Base-by-base conservation (phyloP, 495 filamentous ascomycete species). In the Aspergillus leporis region DNA sequence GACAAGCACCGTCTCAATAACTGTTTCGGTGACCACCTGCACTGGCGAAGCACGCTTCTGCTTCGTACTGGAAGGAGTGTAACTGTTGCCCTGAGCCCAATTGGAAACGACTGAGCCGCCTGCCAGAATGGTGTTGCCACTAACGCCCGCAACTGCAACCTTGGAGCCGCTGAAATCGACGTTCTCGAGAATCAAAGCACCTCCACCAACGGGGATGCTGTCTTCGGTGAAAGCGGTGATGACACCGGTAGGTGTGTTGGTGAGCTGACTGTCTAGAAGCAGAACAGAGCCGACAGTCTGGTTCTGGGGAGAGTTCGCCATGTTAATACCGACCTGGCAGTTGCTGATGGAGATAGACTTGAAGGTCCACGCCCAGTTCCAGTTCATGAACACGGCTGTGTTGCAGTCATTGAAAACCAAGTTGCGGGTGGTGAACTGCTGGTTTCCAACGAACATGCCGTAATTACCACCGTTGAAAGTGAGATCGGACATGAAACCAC, bases 361-460 rank as follows among this genome's bases (percentile, higher is more conserved):
- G 76, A 94, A 85, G 54, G 85, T 87, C 89, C 92, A 98, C 9
- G 87, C 84, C 93, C 92, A 96, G 74, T 92, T 89, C 92, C 91
- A 96, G 80, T 93, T 93, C 89, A 92, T 90, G 77, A 83, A 94
- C 58, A 97, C 70, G 53, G 90, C 91, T 22, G 93, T 97, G 66
- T 92, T 81, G 76, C 90, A 94, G 73, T 85, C 83, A 66, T 92
- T 94, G 82, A 97, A 97, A 32, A 81, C 89, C 67, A 97, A 64
- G 75, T 97, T 97, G 59, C 93, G 89, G 55, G 88, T 92, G 6
- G 93, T 95, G 73, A 94, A 97, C 71, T 98, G 93, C 75, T 98
- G 93, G 74, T 90, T 96, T 52, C 93, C 93, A 14, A 95, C 81
- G 78, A 92, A 93, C 59, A 88, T 87, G 36, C 92, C 91, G 66